Conservation (phyloP, 306 rosid genomes). For the Psophocarpus tetragonolobus region DNA sequence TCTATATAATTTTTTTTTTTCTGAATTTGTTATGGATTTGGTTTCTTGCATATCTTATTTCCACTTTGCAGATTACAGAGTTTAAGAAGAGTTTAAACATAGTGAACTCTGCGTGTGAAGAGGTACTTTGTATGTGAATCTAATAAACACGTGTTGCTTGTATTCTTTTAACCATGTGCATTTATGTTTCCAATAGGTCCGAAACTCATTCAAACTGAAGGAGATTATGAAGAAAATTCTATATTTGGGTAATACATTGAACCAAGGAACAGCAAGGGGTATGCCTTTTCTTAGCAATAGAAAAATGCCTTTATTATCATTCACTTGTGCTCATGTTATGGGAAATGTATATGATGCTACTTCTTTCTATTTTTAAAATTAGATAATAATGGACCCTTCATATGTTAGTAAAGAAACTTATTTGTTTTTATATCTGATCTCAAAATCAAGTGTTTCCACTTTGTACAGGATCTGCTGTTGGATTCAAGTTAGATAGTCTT, state of each 20-base stretch:
- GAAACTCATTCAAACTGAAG: conserved; percentile 76
- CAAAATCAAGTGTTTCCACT: conserved; percentile 18
- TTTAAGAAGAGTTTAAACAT: conserved; percentile 75
- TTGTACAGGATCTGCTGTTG: conserved; percentile 85
- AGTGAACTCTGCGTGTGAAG: conserved; percentile 80
- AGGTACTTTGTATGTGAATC: conserved; percentile 57
- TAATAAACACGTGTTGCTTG: conserved; percentile 3
- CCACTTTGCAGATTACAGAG: conserved; percentile 67
- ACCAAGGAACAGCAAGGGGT: conserved; percentile 99
- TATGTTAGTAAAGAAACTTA: background rate
- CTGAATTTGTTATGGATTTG: conserved; percentile 1
- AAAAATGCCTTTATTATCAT: conserved; percentile 27
- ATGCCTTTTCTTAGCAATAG: conserved; percentile 29
- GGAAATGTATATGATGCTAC: conserved; percentile 6
- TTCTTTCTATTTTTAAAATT: conserved; percentile 13
- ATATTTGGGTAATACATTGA: conserved; percentile 82
- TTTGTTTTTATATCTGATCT: conserved; percentile 13
- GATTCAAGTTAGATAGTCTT: conserved; percentile 95
- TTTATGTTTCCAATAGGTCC: conserved; percentile 55
- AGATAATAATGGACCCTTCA: conserved; percentile 1
- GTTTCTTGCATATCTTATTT: conserved; percentile 39
- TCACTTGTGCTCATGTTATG: conserved; percentile 18
- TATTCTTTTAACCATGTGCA: conserved; percentile 29
- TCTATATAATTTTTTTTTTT: conserved; percentile 31
- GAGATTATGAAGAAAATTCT: conserved; percentile 90